phyloP scores from a whole-genome alignment of 1,284 basidiomycete genomes.

The Neonothopanus nambi region DNA sequence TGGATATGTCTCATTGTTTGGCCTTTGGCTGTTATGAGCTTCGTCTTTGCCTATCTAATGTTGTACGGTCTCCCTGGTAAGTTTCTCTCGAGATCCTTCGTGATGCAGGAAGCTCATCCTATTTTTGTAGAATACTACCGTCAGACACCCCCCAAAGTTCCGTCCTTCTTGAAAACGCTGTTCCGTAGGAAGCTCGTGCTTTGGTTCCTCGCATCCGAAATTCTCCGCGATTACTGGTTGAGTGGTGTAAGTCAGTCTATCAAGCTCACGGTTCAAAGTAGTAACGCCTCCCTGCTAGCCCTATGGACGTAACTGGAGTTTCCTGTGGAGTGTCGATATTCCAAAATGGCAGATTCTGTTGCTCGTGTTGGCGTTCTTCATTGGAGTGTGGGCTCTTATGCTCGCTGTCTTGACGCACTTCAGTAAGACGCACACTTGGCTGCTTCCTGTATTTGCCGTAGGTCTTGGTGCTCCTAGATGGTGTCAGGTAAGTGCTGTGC shows the following conservation, averaged over 20 bases:
- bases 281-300: constrained; percentile 44
- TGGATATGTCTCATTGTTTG: constrained; percentile 83
- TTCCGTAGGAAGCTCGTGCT: constrained; percentile 88
- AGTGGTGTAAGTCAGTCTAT: constrained; percentile 64
- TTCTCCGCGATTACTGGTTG: constrained; percentile 90
- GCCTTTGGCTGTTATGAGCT: constrained; percentile 75
- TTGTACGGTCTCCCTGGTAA: constrained; percentile 81
- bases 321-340: constrained; percentile 85
- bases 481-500: constrained; percentile 67
- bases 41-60: constrained; percentile 80
- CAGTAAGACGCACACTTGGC: constrained; percentile 92
- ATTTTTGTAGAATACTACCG: constrained; percentile 71
- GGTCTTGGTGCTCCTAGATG: constrained; percentile 89
- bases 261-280: constrained; percentile 14
- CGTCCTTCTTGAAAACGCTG: constrained; percentile 85
- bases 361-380: constrained; percentile 81
- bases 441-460: constrained; percentile 94
- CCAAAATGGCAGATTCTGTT: constrained; percentile 83
- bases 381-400: constrained; percentile 79
- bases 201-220: constrained; percentile 90
- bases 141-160: constrained; percentile 90
- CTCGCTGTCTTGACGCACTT: constrained; percentile 78
- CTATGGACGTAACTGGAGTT: constrained; percentile 91
- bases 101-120: neutral
- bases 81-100: constrained; percentile 21